Evolutionary conservation across 2,329 filamentous ascomycete genomes (phyloP).

Genomic region (Aphanoascus verrucosus): DNA sequence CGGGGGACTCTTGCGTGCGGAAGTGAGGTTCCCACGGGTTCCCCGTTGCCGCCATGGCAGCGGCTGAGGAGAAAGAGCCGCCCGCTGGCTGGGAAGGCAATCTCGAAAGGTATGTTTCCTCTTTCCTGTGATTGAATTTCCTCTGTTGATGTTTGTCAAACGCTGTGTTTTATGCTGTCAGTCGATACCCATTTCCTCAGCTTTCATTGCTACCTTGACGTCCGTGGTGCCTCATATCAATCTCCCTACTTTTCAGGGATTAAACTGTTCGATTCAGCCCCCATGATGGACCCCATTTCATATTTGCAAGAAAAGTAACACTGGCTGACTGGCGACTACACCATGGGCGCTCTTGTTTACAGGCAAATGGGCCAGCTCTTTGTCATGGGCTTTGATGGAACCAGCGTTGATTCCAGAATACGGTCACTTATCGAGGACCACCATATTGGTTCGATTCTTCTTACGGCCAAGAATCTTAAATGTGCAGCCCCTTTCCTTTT

Average conservation of each 20-base stretch:
- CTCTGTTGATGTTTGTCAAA: not conserved
- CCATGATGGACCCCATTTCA: not conserved
- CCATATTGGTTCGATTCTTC: constrained; percentile 73
- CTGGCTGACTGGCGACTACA: constrained; percentile 42
- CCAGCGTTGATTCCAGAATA: constrained; percentile 52
- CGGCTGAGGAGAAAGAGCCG: constrained; percentile 31
- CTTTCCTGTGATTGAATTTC: not conserved
- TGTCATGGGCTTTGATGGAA: constrained; percentile 60
- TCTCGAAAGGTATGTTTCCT: constrained; percentile 53
- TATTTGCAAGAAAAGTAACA: constrained; percentile 11
- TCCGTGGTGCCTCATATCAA: not conserved
- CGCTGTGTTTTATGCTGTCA: not conserved
- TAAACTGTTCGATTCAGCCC: not conserved
- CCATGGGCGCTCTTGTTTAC: constrained; percentile 59
- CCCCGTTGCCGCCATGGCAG: constrained; percentile 27
- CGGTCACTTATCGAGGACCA: constrained; percentile 52
- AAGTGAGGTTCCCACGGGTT: not conserved
- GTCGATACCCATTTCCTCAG: not conserved
- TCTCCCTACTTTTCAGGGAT: not conserved
- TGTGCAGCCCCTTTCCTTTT: constrained; percentile 32
- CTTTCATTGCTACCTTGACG: not conserved
- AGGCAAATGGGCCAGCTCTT: constrained; percentile 49
- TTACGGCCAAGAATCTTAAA: constrained; percentile 56
- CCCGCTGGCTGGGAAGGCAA: constrained; percentile 54
- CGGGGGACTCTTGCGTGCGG: not conserved